Evolutionary conservation across 2,329 filamentous ascomycete species (phyloP).

Genomic region (Alternaria sp.): DNA sequence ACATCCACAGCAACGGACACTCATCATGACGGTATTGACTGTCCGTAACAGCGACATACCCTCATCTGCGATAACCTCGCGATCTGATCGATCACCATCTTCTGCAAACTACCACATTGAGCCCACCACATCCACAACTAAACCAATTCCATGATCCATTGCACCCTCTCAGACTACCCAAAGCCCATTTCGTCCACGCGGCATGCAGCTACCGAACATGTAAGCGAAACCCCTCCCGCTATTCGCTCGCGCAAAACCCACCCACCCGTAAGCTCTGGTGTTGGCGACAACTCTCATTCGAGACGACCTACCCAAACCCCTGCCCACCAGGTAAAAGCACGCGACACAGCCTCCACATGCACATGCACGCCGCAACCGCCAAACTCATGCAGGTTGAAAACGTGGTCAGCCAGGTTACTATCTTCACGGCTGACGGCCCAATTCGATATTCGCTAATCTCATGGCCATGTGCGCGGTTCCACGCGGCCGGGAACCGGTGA

Average conservation of each 20-base stretch:
- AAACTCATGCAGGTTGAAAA: background rate
- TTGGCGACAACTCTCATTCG: too few relatives aligned
- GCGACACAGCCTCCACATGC: background rate
- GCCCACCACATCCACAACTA: background rate
- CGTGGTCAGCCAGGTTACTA: background rate
- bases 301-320: too few relatives aligned
- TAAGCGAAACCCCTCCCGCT: background rate
- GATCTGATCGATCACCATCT: background rate
- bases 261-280: background rate
- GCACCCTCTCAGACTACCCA: background rate
- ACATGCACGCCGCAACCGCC: background rate
- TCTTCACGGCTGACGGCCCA: background rate
- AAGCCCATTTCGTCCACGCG: background rate
- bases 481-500: background rate
- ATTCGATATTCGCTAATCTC: background rate
- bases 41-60: too few relatives aligned
- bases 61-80: background rate
- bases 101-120: background rate
- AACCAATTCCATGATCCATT: too few relatives aligned
- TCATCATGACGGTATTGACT: background rate
- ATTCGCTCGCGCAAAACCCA: background rate
- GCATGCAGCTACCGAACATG: background rate
- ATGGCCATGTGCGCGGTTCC: background rate
- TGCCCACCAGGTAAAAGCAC: background rate
- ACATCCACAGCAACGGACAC: background rate